Percentiles rank a stretch among this genome's conserved stretches.
Conservation (phyloP, 1,284 basidiomycete genomes). For the Ceratobasidium sp. region DNA sequence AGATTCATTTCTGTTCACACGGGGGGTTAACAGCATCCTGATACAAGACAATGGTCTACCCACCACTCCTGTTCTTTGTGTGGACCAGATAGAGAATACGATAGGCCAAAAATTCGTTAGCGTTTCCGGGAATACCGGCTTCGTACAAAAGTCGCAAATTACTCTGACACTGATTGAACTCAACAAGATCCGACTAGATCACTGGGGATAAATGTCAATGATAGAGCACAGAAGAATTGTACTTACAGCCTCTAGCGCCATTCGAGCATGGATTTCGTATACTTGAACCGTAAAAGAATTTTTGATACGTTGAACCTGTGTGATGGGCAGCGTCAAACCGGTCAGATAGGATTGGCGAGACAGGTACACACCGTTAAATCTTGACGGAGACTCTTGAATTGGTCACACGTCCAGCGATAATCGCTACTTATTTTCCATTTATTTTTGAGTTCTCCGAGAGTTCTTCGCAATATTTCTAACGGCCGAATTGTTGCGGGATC, state of each 20-base stretch:
- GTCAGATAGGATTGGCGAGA: slow-evolving; percentile 40
- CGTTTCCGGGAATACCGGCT: slow-evolving; percentile 85
- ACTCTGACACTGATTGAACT: slow-evolving; percentile 98
- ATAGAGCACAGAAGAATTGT: slow-evolving; percentile 28
- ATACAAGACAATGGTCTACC: slow-evolving; percentile 40
- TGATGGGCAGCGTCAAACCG: slow-evolving; percentile 43
- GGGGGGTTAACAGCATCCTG: slow-evolving; percentile 35
- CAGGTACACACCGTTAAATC: slow-evolving; percentile 84
- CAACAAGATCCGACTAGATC: slow-evolving; percentile 88
- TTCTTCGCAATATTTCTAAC: slow-evolving; percentile 80
- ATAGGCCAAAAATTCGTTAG: slow-evolving; percentile 96
- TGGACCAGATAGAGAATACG: slow-evolving; percentile 95
- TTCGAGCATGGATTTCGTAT: slow-evolving; percentile 97
- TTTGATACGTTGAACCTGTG: slow-evolving; percentile 98
- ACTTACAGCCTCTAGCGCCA: slow-evolving; percentile 89
- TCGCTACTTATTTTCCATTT: slow-evolving; percentile 85
- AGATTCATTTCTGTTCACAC: slow-evolving; percentile 81
- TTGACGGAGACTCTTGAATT: slow-evolving; percentile 97
- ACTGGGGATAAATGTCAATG: slow-evolving; percentile 24
- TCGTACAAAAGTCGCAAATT: slow-evolving; percentile 91
- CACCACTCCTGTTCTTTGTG: slow-evolving; percentile 91
- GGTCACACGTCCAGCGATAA: slow-evolving; percentile 95
- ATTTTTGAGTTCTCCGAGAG: slow-evolving; percentile 83
- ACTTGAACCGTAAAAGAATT: slow-evolving; percentile 97
- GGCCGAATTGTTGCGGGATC: slow-evolving; percentile 94